Conservation (phyloP, 208 protist species). For the Spongospora subterranea region DNA sequence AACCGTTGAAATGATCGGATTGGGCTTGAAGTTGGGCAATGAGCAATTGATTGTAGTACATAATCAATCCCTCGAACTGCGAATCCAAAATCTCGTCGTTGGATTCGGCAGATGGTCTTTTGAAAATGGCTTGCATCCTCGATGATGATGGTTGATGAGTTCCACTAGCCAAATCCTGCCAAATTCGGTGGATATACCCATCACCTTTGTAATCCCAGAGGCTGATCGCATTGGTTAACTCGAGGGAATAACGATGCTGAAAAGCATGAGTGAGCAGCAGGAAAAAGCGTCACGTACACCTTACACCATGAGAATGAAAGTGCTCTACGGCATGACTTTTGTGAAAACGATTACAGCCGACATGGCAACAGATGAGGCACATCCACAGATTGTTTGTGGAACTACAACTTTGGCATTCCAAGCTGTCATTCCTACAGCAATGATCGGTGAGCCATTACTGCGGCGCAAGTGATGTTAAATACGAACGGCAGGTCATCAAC, state of each 20-base stretch:
- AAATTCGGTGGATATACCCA: conserved; percentile 46
- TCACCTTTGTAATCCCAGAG: conserved; percentile 50
- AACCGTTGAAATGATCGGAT: conserved; percentile 18
- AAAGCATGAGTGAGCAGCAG: not conserved
- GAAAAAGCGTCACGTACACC: not conserved
- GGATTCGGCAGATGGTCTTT: not conserved
- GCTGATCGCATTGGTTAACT: not conserved
- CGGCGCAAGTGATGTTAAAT: not conserved
- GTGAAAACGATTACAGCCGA: conserved; percentile 53
- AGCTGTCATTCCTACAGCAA: not conserved
- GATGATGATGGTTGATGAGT: not conserved
- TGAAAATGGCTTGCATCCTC: not conserved
- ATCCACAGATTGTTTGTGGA: not conserved
- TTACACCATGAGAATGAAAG: conserved; percentile 10
- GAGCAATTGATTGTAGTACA: conserved; percentile 53
- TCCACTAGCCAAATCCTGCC: not conserved
- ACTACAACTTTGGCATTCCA: not conserved
- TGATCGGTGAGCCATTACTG: not conserved
- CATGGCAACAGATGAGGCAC: conserved; percentile 34
- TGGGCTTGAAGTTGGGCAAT: conserved; percentile 30
- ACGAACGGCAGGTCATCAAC: not conserved
- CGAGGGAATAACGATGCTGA: conserved; percentile 41
- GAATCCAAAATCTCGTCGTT: not conserved
- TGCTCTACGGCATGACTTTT: conserved; percentile 49
- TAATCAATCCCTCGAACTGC: not conserved